Conservation (phyloP, 257 asterid genomes). For the Cinchona pubescens region DNA sequence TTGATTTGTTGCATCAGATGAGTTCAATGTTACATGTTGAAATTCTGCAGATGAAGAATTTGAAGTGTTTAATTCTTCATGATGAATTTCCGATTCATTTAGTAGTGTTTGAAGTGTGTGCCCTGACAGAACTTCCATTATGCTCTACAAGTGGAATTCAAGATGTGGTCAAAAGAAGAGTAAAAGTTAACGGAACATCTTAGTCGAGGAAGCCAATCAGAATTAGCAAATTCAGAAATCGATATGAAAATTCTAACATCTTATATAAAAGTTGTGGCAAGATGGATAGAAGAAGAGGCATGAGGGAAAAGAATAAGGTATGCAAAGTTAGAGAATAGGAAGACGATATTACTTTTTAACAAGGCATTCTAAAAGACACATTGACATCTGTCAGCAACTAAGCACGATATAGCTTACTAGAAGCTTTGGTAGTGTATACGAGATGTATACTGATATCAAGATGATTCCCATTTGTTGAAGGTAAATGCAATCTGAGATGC, state of each 20-base stretch:
- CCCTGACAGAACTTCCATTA: constrained; percentile 38
- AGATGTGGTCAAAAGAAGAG: neutral
- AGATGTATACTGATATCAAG: neutral
- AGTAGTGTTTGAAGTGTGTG: constrained; percentile 36
- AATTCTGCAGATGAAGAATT: constrained; percentile 22
- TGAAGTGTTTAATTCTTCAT: constrained; percentile 24
- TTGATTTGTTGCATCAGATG: constrained; percentile 39
- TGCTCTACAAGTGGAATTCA: constrained; percentile 26
- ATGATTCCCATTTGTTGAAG: neutral
- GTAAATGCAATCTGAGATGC: neutral
- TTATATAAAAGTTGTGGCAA: neutral
- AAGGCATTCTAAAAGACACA: neutral
- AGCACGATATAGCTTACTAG: neutral
- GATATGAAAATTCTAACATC: neutral
- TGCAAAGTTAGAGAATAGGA: neutral
- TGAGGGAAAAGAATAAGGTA: neutral
- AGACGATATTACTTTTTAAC: neutral
- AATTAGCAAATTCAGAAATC: neutral
- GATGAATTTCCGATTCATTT: constrained; percentile 32
- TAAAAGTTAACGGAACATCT: neutral
- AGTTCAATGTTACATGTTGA: constrained; percentile 43
- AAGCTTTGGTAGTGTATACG: neutral
- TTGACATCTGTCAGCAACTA: neutral
- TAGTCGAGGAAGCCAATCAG: neutral
- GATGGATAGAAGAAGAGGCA: neutral